These are phyloP conservation scores for Clarireedia monteithiana DNA, from an alignment of 2,329 filamentous ascomycete species.

Conservation along the genomic window DNA sequence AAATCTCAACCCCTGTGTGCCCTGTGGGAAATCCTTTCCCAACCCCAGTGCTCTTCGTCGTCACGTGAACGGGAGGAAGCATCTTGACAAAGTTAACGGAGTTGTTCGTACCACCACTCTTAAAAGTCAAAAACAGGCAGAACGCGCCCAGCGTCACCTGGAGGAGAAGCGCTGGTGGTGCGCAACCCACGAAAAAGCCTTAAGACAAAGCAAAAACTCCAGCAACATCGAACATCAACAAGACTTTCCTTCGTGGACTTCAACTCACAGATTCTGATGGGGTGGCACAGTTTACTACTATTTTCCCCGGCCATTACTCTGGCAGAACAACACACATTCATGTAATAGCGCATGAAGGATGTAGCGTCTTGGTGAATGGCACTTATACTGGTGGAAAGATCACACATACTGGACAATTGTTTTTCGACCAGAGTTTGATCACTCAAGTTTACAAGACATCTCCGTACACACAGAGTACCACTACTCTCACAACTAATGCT, in stretches of 20 bases:
- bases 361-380: constrained; percentile 30
- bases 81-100: no score
- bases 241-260: constrained; percentile 36
- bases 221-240: constrained; percentile 24
- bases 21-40: no score
- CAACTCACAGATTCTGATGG: constrained; percentile 36
- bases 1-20: no score
- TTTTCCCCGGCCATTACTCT: constrained; percentile 40
- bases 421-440: constrained; percentile 55
- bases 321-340: constrained; percentile 41
- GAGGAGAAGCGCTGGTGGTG: neutral
- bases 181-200: neutral
- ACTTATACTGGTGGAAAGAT: constrained; percentile 43
- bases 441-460: constrained; percentile 39
- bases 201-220: constrained; percentile 24
- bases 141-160: no score
- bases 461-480: constrained; percentile 42
- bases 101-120: no score
- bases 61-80: no score
- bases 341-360: constrained; percentile 12
- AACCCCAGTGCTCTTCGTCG: no score
- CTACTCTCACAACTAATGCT: constrained; percentile 38
- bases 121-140: no score
- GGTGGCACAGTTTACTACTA: constrained; percentile 34
- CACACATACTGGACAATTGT: constrained; percentile 43